Base-by-base conservation (phyloP, 345 rosid species). In the Acer yangbiense region DNA sequence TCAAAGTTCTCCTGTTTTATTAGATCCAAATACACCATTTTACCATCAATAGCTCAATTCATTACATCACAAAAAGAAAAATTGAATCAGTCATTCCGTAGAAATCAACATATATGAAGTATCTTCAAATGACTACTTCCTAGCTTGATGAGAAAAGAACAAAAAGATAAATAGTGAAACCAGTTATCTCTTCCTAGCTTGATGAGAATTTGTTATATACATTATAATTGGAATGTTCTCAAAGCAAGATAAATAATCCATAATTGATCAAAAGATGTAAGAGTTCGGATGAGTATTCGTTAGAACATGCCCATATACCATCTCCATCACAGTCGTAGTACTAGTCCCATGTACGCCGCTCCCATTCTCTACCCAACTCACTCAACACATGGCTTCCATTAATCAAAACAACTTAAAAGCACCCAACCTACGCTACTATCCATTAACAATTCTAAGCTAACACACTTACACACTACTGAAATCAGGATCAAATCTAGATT, bases 1-100 rank as follows among this genome's bases (percentile, higher is more conserved):
- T 86, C 86, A 92, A 90, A 90, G 78, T 87, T 92, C 91, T 89
- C 97, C 98, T 95, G 99, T 86, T 87, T 92, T 83, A 89, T 91
- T 83, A 72, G 55, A 90, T 79, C 87, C 89, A 90, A 88, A 82
- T 44, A 74, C 61, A 54, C 73, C 80, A 79, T 71, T 76, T 88
- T 68, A 85, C 82, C 79, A 87, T 81, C 88, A 86, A 77, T 74
- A 60, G 71, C 83, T 75, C 81, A 35, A 23, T 72, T 25, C 79
- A 80, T 75, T 77, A 79, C 29, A 68, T 65, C 3, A 44, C 13
- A 55, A 13, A 3, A 75, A 43, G 61, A 73, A 4, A 44, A 71
- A 65, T 66, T 1, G n/a, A 55, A 12, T 25, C 65, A 66, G 20
- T 65, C 65, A 21, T 23, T 13, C 9, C 55, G 3, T 21, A 64